Percentiles rank a stretch among this genome's conserved stretches.
Evolutionary conservation across 345 rosid genomes (phyloP).

Genomic region (Angophora floribunda): DNA sequence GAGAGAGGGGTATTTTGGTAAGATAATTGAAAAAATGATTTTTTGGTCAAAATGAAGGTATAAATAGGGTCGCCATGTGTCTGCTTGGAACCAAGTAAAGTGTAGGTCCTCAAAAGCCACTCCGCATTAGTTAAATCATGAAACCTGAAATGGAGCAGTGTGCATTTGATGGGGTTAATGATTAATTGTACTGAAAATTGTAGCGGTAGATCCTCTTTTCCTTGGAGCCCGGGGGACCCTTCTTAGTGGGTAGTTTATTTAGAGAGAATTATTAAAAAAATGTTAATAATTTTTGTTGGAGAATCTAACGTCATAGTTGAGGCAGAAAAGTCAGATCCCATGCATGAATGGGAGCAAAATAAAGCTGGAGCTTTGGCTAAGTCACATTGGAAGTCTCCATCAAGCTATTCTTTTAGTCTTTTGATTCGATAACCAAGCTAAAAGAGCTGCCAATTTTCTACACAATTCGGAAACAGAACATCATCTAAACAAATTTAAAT

Average conservation of each 20-base stretch:
- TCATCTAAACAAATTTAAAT: too few relatives aligned
- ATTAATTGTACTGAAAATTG: background rate
- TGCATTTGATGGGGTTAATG: background rate
- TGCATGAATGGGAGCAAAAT: background rate
- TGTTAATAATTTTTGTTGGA: background rate
- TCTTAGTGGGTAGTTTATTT: background rate
- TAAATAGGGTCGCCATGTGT: too few relatives aligned
- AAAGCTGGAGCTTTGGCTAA: background rate
- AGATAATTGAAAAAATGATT: too few relatives aligned
- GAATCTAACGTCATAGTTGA: background rate
- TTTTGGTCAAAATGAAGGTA: too few relatives aligned
- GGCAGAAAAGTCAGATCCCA: background rate
- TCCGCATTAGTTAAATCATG: background rate
- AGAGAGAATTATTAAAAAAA: background rate
- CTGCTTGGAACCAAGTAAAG: background rate
- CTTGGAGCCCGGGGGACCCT: background rate
- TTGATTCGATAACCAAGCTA: background rate
- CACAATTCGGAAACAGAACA: background rate
- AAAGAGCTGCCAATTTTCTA: background rate
- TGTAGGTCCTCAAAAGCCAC: background rate
- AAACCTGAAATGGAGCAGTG: background rate
- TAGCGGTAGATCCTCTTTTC: background rate
- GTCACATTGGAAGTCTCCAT: background rate
- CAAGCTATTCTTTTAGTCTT: background rate
- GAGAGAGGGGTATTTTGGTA: too few relatives aligned